A percentile compares a stretch with the other conserved stretches of the same genome.
Conservation (phyloP, 306 rosid species). For the Malus domestica region DNA sequence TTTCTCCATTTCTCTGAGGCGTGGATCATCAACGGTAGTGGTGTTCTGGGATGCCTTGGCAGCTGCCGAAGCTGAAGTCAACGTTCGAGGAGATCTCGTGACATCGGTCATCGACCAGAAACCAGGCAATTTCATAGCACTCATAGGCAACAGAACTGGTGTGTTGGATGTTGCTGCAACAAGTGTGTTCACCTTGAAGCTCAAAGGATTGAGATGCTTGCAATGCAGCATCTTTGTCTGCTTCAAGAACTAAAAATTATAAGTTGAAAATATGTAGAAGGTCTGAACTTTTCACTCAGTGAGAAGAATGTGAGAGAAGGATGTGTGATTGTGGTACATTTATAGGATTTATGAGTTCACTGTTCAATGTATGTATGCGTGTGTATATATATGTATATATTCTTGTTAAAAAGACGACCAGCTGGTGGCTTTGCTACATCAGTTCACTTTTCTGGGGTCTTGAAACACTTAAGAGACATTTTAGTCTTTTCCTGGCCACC, state of each 20-base stretch:
- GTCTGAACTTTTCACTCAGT: neutral
- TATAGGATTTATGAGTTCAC: neutral
- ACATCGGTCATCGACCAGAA: neutral
- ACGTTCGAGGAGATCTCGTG: neutral
- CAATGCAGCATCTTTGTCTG: neutral
- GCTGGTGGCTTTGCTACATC: no score
- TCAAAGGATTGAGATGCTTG: neutral
- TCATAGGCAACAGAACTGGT: neutral
- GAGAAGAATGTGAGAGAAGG: neutral
- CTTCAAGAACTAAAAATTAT: neutral
- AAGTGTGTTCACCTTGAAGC: neutral
- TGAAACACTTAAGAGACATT: no score
- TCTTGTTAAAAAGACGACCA: no score
- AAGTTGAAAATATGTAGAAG: neutral
- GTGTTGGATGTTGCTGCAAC: neutral
- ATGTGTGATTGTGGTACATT: neutral
- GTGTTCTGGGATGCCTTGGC: neutral
- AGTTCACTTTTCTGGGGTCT: rapidly evolving
- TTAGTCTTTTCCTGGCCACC: rapidly evolving
- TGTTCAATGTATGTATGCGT: no score
- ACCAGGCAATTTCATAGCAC: neutral
- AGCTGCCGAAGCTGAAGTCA: neutral
- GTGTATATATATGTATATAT: no score
- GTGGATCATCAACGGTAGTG: neutral
- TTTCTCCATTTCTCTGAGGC: neutral